Evolutionary conservation across 2,329 filamentous ascomycete genomes (phyloP), one percentile per base, ranked within the genome.

Genomic region (Claviceps africana): DNA sequence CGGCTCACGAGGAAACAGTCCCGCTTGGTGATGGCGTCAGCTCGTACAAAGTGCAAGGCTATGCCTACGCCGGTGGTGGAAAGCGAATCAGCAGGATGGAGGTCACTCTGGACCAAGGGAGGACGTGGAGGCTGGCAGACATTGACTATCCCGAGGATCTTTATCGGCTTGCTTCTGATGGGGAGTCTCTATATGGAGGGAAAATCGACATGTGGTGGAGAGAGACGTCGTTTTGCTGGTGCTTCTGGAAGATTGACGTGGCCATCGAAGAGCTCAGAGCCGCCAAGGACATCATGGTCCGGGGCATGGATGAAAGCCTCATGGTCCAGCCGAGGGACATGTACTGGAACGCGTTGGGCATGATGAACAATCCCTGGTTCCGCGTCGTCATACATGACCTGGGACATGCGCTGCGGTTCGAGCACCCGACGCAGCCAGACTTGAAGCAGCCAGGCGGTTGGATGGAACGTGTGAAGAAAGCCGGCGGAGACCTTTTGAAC

Each of bases 321-420:
- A 87, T 86, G 66, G 72, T 87, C 0, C 88, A 95, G 64, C 90
- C 90, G 4, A 77, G 87, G 55, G 90, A 96, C 61, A 93, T 95
- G 87, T 95, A 95, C 69, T 96, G 90, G 90, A 89, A 82, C 55
- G 88, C 95, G 2, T 71, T 95, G 40, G 89, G 90, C 0, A 96
- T 96, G 90, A 95, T 96, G 90, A 95, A 95, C 68, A 95, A 95
- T 60, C 86, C 88, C 0, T 96, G 90, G 90, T 96, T 85, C 65
- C 77, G 90, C 5, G 78, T 96, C 1, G 79, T 82, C 2, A 85
- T 96, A 51, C 78, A 81, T 50, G 82, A 82, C 52, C 82, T 90
- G 54, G 74, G 73, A 0, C 54, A 61, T 44, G 67, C 63, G 8
- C 68, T 95, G 43, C 75, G 79, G 6, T 96, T 96, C 58, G 89